Evolutionary conservation across 352 stramenopile species (phyloP), one percentile per base, ranked within the genome.

Genomic region (Lagenidium giganteum): DNA sequence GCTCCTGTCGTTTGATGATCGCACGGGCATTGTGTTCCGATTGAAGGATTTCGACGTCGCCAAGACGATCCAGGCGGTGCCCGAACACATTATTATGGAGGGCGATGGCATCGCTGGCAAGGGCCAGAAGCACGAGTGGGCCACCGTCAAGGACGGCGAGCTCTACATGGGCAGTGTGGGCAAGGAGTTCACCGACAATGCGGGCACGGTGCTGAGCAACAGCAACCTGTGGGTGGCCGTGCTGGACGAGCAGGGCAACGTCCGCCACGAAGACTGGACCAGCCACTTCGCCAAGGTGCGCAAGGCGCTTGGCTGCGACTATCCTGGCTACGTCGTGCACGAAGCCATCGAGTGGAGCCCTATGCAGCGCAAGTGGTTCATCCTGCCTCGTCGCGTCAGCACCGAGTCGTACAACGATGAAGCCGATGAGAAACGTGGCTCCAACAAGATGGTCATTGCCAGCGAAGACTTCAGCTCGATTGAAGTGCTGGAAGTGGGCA

Each of bases 121-220:
- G 71, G 95, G 95, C 14, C 96, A 98, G 80, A 99, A 98, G 62
- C 95, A 89, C 64, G 96, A 99, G 67, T 99, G 96, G 96, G 87
- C 93, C 4, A 98, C 95, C 0, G 89, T 98, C 44, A 99, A 99
- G 68, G 88, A 98, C 64, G 91, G 80, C 35, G 84, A 97, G 58
- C 69, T 99, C n/a, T 95, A 93, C 42, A 91, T 98, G 61, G 96
- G 96, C 29, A 97, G 74, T 46, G 87, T 96, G 16, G 89, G 89
- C 40, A 97, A 97, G 62, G 88, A 96, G 61, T 97, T 89, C 56
- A 96, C 84, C 2, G 71, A 87, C 43, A 72, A 73, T 36, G 76
- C 93, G 60, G 94, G 93, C 39, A 72, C 72, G 24, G 80, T 98
- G 52, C 73, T 93, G 11, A 92, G 95, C 48, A 92, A 92, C 28